Base-by-base conservation (phyloP, 2,329 filamentous ascomycete species). In the Emergomyces africanus region DNA sequence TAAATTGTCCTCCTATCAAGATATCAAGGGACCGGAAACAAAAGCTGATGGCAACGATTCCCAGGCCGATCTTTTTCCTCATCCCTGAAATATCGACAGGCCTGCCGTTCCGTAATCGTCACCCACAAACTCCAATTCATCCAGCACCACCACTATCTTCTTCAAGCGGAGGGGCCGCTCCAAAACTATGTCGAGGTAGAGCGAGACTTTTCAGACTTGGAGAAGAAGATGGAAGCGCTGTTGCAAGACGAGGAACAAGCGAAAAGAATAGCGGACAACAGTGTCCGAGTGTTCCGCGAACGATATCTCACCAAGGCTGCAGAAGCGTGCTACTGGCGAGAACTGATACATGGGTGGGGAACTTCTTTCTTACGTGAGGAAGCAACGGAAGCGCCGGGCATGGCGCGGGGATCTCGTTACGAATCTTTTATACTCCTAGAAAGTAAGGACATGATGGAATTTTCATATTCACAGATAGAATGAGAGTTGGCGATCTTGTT, bases 191-290 rank as follows among this genome's bases (percentile, higher is more conserved):
- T 80, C 37, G 70, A 75, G 60, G 77, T 80, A 3, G 68, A 75
- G 57, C 69, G 73, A 15, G 75, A 80, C 66, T 86, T 83, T 68
- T 80, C 79, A 63, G 82, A 86, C 63, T 74, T 83, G 61, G 62
- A 67, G 2, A 63, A 68, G 8, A 74, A 70, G 44, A 71, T 77
- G 58, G 60, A 75, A 3, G 67, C 69, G 4, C 65, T 79, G 5
- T 64, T 75, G 28, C 61, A 61, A 8, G 64, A 79, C 59, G 70
- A 70, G 4, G 64, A 69, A 2, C 66, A 69, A 10, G 77, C 78
- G 1, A 66, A 73, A 60, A 65, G 63, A 28, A 80, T 82, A 53
- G 78, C 78, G 28, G 67, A 72, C 18, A 79, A 80, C 60, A 75
- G 68, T 54, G 71, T 75, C 18, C 69, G 64, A 59, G 72, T 69